Percentiles rank a stretch among this genome's conserved stretches.
phyloP scores from a whole-genome alignment of 1,284 basidiomycete species.

The Tilletia caries region DNA sequence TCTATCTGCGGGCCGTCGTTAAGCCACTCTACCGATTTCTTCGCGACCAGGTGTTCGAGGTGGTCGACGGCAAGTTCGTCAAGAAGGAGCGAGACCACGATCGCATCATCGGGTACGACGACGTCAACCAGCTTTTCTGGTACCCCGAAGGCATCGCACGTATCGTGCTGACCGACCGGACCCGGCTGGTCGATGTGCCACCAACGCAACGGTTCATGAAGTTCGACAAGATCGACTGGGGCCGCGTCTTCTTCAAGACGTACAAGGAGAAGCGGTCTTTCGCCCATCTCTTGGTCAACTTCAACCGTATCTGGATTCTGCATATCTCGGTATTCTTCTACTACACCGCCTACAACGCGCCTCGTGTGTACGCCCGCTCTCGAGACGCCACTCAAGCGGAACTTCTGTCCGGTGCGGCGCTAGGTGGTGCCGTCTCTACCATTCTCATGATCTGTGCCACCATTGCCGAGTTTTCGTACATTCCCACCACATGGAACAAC shows the following conservation, averaged over 20 bases:
- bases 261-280: conserved; percentile 53
- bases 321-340: conserved; percentile 53
- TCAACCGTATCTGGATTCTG: conserved; percentile 54
- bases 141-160: conserved; percentile 97
- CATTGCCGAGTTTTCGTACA: conserved; percentile 51
- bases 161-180: conserved; percentile 81
- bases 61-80: conserved; percentile 91
- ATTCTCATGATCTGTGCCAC: conserved; percentile 52
- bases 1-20: conserved; percentile 84
- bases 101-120: conserved; percentile 95
- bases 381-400: conserved; percentile 38
- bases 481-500: conserved; percentile 54
- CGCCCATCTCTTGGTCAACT: conserved; percentile 53
- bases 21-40: conserved; percentile 97
- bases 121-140: conserved; percentile 99
- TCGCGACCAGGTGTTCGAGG: conserved; percentile 95
- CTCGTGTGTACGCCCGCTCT: conserved; percentile 71
- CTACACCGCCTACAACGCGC: conserved; percentile 71
- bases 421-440: conserved; percentile 52
- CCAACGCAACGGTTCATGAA: conserved; percentile 54
- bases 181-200: conserved; percentile 59
- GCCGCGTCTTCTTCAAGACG: conserved; percentile 52
- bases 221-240: conserved; percentile 55
- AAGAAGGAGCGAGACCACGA: conserved; percentile 85
- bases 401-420: conserved; percentile 46